phyloP scores from a whole-genome alignment of 257 asterid species.

The Apocynum venetum region DNA sequence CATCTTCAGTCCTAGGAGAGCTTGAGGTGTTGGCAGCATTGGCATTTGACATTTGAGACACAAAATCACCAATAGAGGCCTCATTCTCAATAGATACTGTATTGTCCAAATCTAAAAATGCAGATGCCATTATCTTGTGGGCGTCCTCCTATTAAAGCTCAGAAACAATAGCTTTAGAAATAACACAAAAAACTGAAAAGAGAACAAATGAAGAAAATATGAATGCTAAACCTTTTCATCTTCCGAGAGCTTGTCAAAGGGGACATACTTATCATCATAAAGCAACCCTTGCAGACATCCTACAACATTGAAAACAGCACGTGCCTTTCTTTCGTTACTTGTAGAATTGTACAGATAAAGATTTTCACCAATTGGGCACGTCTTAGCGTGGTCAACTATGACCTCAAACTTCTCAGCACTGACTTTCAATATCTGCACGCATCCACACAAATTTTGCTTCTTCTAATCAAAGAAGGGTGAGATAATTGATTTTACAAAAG shows the following conservation, averaged over 20 bases:
- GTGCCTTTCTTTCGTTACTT: slow-evolving; percentile 16
- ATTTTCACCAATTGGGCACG: slow-evolving; percentile 29
- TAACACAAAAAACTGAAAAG: neutral
- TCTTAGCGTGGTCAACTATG: slow-evolving; percentile 45
- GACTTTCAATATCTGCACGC: slow-evolving; percentile 32
- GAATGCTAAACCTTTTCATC: slow-evolving; percentile 33
- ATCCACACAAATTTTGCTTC: slow-evolving; percentile 1
- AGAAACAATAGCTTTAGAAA: neutral
- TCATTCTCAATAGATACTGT: slow-evolving; percentile 24
- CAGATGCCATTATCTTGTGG: slow-evolving; percentile 30
- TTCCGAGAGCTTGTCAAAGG: slow-evolving; percentile 22
- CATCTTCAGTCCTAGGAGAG: neutral
- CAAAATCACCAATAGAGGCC: slow-evolving; percentile 20
- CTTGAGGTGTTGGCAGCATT: neutral
- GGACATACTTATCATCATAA: slow-evolving; percentile 16
- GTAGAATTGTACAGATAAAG: slow-evolving; percentile 29
- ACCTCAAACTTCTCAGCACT: slow-evolving; percentile 34
- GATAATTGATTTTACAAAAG: neutral
- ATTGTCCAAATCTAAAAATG: slow-evolving; percentile 29
- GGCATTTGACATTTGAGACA: neutral
- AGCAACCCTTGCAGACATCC: slow-evolving; percentile 36
- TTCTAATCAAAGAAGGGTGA: neutral
- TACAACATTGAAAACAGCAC: slow-evolving; percentile 39
- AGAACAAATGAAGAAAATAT: no score
- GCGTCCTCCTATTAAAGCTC: slow-evolving; percentile 33